Base-by-base conservation (phyloP, 805 yeast species). In the Spathaspora sp. region DNA sequence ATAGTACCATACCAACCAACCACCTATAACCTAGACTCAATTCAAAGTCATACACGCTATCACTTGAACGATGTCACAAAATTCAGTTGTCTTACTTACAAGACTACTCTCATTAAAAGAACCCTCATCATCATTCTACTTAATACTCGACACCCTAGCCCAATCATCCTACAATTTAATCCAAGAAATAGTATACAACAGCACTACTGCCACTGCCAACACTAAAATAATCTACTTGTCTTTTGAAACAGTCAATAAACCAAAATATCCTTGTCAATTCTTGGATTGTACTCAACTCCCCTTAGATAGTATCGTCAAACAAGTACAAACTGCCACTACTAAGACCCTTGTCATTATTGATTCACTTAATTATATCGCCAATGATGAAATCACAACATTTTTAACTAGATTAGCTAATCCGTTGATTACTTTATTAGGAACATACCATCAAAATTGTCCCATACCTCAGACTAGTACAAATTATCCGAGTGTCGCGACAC, bases 61-160 rank as follows among this genome's bases (percentile, higher is more conserved):
- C 17, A 17, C 43, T 6, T 40, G n/a, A 6, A 40, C 10, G 3
- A 42, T 20, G 26, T 42, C 62, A 2, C 75, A 69, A 52, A 67
- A 60, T 44, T 65, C 77, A 3, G 53, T 65, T 5, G 85, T 86
- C 31, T 71, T 91, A 5, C 72, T 92, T 51, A 82, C 78, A 45
- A 71, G 98, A 52, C 71, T 89, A 6, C 66, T 94, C 2, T 68
- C 83, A 2, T 69, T 89, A 48, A 87, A 85, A 56, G 98, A 94
- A 60, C 67, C 67, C 19, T 79, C 93, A 0, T 96, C 93, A 0
- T 96, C 96, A 0, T 80, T 93, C 50, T 65, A 89, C 2, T 73
- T 93, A 4, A 72, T 87, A 3, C 62, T 80, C 8, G 98, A 94
- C 64, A 77, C 87, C 1, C 67, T 90, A 9, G 72, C 78, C 0